phyloP scores from a whole-genome alignment of 2,329 filamentous ascomycete species.

The Claviceps capensis region DNA sequence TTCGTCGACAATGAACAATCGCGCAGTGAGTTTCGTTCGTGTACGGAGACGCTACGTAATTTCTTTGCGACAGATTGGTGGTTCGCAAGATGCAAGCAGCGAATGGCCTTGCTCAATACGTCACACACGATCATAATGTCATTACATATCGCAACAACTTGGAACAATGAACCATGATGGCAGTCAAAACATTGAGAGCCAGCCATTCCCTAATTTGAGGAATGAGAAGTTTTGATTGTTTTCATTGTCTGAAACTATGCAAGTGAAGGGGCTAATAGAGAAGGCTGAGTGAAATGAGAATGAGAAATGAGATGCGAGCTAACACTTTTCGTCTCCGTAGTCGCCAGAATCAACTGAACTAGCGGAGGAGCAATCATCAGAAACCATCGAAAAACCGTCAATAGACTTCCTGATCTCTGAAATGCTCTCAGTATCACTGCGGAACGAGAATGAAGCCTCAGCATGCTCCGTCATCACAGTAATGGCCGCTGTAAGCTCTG shows the following conservation, averaged over 20 bases:
- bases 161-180: too few relatives aligned
- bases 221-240: background rate
- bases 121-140: too few relatives aligned
- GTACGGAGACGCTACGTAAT: too few relatives aligned
- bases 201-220: background rate
- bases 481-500: conserved; percentile 23
- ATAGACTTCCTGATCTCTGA: background rate
- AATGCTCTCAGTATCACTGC: background rate
- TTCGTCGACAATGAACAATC: too few relatives aligned
- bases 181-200: too few relatives aligned
- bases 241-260: background rate
- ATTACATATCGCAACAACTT: too few relatives aligned
- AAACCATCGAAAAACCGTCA: background rate
- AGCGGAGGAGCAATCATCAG: background rate
- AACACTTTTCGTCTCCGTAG: background rate
- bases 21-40: too few relatives aligned
- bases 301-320: background rate
- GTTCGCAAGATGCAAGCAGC: too few relatives aligned
- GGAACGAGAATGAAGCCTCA: background rate
- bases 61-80: too few relatives aligned
- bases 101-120: too few relatives aligned
- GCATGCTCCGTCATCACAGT: background rate
- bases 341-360: background rate
- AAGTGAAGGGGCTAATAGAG: background rate
- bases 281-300: background rate